phyloP scores from a whole-genome alignment of 345 rosid genomes.

The Camelina hispida region DNA sequence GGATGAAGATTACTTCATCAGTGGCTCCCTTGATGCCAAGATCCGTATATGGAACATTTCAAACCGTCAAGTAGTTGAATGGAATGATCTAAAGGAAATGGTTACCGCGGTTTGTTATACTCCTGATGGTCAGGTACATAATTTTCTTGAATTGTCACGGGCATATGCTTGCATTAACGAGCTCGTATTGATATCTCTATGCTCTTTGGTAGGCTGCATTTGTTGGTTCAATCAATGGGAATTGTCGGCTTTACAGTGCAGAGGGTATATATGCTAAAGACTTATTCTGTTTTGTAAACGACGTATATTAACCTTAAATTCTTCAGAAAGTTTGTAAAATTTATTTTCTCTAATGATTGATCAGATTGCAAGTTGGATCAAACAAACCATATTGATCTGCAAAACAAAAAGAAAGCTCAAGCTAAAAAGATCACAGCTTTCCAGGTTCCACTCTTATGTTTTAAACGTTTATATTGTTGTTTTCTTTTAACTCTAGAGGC shows the following conservation, averaged over 20 bases:
- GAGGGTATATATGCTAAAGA: slow-evolving; percentile 55
- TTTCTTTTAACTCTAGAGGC: not conserved
- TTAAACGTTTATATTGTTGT: not conserved
- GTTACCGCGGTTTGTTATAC: slow-evolving; percentile 90
- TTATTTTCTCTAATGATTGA: slow-evolving; percentile 16
- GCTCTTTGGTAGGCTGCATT: slow-evolving; percentile 62
- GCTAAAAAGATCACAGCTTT: slow-evolving; percentile 88
- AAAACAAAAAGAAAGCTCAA: slow-evolving; percentile 63
- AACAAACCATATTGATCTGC: slow-evolving; percentile 54
- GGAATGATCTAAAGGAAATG: slow-evolving; percentile 95
- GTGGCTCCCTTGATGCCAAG: slow-evolving; percentile 96
- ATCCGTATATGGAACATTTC: slow-evolving; percentile 88
- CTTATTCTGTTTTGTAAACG: slow-evolving; percentile 16
- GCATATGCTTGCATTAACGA: not conserved
- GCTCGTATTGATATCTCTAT: slow-evolving; percentile 18
- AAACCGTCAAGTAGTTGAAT: slow-evolving; percentile 70
- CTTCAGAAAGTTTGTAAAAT: not conserved
- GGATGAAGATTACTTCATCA: slow-evolving; percentile 86
- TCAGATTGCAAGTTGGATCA: slow-evolving; percentile 73
- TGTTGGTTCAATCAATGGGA: slow-evolving; percentile 90
- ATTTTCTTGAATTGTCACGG: not conserved
- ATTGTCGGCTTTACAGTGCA: slow-evolving; percentile 66
- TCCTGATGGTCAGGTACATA: slow-evolving; percentile 91
- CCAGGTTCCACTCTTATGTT: slow-evolving; percentile 54
- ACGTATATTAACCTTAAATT: not conserved